These are phyloP conservation scores for Ensete ventricosum DNA, from an alignment of 176 grass and related monocot genomes.

Conservation along the genomic window DNA sequence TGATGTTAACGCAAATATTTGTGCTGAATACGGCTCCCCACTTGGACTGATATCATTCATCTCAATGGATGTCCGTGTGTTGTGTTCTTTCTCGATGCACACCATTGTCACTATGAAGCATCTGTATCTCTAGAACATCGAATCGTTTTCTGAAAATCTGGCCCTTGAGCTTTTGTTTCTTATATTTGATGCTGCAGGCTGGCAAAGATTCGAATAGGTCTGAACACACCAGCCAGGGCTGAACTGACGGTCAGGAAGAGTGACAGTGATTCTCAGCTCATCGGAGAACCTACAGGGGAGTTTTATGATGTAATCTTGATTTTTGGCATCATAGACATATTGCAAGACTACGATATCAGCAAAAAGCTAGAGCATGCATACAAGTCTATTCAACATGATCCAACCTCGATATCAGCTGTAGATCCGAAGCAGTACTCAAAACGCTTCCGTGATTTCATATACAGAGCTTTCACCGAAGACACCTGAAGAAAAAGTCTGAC, in stretches of 20 bases:
- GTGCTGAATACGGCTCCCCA: too few relatives aligned
- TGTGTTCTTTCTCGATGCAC: too few relatives aligned
- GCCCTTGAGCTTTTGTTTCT: neutral
- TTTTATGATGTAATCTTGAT: constrained; percentile 34
- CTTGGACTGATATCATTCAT: too few relatives aligned
- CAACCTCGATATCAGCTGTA: constrained; percentile 36
- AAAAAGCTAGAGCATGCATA: constrained; percentile 34
- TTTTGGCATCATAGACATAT: constrained; percentile 38
- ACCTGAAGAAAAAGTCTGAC: neutral
- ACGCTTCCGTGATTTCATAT: constrained; percentile 36
- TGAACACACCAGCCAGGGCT: constrained; percentile 28
- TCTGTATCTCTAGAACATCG: too few relatives aligned
- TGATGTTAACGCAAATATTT: too few relatives aligned
- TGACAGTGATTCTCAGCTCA: constrained; percentile 12
- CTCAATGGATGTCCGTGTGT: too few relatives aligned
- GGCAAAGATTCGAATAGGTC: constrained; percentile 16
- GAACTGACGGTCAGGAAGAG: constrained; percentile 23
- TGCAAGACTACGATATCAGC: constrained; percentile 27
- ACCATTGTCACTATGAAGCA: too few relatives aligned
- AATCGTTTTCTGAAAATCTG: too few relatives aligned
- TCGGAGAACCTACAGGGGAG: constrained; percentile 30
- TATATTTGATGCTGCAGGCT: constrained; percentile 8
- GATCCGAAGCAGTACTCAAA: constrained; percentile 38
- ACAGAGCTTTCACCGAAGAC: constrained; percentile 29
- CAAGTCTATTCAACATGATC: constrained; percentile 35